A percentile compares a stretch with the other conserved stretches of the same genome.
phyloP scores from a whole-genome alignment of 2,329 filamentous ascomycete genomes.

The Fusarium armeniacum region DNA sequence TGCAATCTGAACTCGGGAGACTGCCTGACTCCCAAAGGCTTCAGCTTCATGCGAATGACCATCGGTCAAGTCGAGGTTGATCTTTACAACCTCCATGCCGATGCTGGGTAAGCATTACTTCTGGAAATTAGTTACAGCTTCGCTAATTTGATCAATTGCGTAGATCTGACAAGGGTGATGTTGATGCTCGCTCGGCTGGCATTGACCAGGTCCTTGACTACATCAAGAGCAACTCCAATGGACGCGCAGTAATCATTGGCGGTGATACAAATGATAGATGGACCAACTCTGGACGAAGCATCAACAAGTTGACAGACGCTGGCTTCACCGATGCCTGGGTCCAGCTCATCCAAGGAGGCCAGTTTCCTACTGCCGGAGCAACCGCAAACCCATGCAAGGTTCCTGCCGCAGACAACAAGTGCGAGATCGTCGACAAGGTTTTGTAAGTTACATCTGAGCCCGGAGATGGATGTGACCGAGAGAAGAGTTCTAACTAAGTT shows the following conservation, averaged over 20 bases:
- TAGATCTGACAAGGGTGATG: conserved; percentile 65
- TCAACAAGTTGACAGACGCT: conserved; percentile 65
- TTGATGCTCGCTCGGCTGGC: conserved; percentile 69
- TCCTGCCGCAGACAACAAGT: conserved; percentile 66
- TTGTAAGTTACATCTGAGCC: conserved; percentile 53
- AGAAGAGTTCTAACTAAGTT: not conserved
- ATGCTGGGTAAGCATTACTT: conserved; percentile 62
- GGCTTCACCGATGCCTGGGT: conserved; percentile 72
- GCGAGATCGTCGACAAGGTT: conserved; percentile 77
- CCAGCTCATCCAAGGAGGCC: conserved; percentile 64
- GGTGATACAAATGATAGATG: conserved; percentile 78
- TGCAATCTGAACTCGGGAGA: conserved; percentile 72
- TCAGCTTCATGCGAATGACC: conserved; percentile 73
- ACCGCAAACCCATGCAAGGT: conserved; percentile 65
- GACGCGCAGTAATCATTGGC: conserved; percentile 73
- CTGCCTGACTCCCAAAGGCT: conserved; percentile 78
- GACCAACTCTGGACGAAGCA: conserved; percentile 61
- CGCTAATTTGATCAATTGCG: not conserved
- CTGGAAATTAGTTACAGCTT: rapidly evolving
- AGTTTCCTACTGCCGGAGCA: conserved; percentile 60
- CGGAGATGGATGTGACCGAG: rapidly evolving
- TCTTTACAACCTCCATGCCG: conserved; percentile 76
- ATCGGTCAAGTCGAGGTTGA: conserved; percentile 71
- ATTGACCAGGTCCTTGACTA: conserved; percentile 71
- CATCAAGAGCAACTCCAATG: conserved; percentile 67